Percentiles rank a stretch among this genome's conserved stretches.
Conservation (phyloP, 306 rosid species). For the Lathyrus oleraceus region DNA sequence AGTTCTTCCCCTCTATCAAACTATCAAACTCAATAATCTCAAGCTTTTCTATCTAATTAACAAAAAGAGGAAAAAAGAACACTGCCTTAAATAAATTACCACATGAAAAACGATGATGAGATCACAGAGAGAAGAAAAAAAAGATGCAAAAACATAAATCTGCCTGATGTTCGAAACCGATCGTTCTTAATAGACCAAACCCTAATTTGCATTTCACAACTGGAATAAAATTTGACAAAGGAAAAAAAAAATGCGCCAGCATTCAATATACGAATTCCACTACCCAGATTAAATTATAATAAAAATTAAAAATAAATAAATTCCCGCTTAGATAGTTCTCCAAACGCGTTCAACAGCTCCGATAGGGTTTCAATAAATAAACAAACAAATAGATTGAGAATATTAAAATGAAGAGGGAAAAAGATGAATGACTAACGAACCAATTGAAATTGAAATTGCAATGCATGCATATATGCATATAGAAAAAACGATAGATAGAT, state of each 20-base stretch:
- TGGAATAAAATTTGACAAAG: not conserved
- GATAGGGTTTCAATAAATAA: not conserved
- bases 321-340: not conserved
- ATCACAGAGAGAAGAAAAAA: not conserved
- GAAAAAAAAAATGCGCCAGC: not conserved
- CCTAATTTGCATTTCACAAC: slow-evolving; percentile 33
- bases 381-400: not conserved
- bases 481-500: not conserved
- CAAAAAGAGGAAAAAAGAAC: not conserved
- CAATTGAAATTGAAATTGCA: not conserved
- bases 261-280: slow-evolving; percentile 12
- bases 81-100: not conserved
- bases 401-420: not conserved
- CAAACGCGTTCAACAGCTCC: not conserved
- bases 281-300: not conserved
- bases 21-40: too few relatives aligned
- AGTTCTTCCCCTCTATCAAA: too few relatives aligned
- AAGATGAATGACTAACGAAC: not conserved
- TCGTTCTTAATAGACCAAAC: slow-evolving; percentile 27
- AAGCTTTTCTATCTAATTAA: not conserved
- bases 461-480: not conserved
- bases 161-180: not conserved
- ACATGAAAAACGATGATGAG: not conserved
- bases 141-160: not conserved
- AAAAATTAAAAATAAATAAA: not conserved